These are phyloP conservation scores for Ophidiomyces ophidiicola DNA, from an alignment of 2,329 filamentous ascomycete genomes.

Conservation along the genomic window DNA sequence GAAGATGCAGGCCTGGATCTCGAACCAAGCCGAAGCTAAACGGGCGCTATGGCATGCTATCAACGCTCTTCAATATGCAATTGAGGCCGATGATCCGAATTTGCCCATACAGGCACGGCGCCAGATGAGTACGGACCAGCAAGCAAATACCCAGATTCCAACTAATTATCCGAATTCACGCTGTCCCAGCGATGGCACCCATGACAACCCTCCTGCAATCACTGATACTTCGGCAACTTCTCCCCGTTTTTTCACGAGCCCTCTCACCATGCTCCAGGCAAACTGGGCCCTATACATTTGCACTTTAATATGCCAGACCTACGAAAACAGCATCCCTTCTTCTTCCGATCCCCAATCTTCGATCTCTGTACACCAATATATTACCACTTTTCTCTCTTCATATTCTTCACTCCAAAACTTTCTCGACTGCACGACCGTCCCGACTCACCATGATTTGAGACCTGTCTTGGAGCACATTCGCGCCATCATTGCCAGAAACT, in stretches of 20 bases:
- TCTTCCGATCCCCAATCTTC: constrained; percentile 1
- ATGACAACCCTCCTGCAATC: background rate
- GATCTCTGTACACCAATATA: constrained; percentile 15
- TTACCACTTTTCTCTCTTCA: constrained; percentile 17
- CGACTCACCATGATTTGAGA: constrained; percentile 16
- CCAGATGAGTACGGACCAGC: background rate
- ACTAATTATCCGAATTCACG: background rate
- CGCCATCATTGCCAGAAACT: constrained; percentile 12
- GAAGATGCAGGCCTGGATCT: constrained; percentile 22
- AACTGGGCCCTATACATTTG: constrained; percentile 27
- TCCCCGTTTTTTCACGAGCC: constrained; percentile 6
- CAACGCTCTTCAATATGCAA: constrained; percentile 16
- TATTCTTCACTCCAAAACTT: constrained; percentile 14
- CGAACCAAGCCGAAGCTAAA: constrained; percentile 19
- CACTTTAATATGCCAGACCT: constrained; percentile 27
- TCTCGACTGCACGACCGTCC: constrained; percentile 10
- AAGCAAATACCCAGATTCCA: background rate
- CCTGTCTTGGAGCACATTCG: constrained; percentile 24
- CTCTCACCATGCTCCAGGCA: constrained; percentile 23
- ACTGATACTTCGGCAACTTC: background rate
- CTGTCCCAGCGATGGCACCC: background rate
- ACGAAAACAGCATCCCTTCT: constrained; percentile 16
- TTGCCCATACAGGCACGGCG: background rate
- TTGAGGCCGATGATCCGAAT: constrained; percentile 1
- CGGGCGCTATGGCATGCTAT: constrained; percentile 26